These are phyloP conservation scores for Pleurotus tuoliensis DNA, from an alignment of 768 basidiomycete species.

Conservation along the genomic window DNA sequence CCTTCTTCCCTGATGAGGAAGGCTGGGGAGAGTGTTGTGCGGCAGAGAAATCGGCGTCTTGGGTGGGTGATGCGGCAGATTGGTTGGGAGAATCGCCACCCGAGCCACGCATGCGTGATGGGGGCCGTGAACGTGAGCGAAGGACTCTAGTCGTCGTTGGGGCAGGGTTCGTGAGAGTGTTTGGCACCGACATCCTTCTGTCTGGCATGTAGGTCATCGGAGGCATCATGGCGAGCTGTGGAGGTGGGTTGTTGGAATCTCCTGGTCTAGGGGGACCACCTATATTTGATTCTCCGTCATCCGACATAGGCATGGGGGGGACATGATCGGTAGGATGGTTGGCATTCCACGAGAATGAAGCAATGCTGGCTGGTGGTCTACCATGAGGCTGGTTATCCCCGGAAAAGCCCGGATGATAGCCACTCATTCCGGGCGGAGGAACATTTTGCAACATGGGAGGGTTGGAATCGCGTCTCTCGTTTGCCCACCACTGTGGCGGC, in stretches of 20 bases:
- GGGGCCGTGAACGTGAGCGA: slow-evolving; percentile 68
- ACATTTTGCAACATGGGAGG: slow-evolving; percentile 27
- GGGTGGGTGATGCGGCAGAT: slow-evolving; percentile 29
- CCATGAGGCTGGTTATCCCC: slow-evolving; percentile 60
- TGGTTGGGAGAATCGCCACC: slow-evolving; percentile 33
- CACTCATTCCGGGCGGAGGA: slow-evolving; percentile 49
- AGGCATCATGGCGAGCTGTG: slow-evolving; percentile 43
- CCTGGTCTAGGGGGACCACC: slow-evolving; percentile 39
- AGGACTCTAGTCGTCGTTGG: slow-evolving; percentile 46
- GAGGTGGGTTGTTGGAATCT: slow-evolving; percentile 41
- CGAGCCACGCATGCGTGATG: slow-evolving; percentile 51
- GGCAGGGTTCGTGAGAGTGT: slow-evolving; percentile 40
- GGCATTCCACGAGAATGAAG: slow-evolving; percentile 72
- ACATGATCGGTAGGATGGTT: slow-evolving; percentile 29
- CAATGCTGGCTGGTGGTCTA: slow-evolving; percentile 56
- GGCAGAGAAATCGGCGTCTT: slow-evolving; percentile 41
- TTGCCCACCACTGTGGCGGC: slow-evolving; percentile 49
- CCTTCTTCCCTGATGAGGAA: slow-evolving; percentile 34
- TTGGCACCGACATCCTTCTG: slow-evolving; percentile 76
- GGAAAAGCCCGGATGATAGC: slow-evolving; percentile 55
- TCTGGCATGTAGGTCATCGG: slow-evolving; percentile 57
- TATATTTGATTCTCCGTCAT: slow-evolving; percentile 42
- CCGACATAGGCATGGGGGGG: slow-evolving; percentile 35
- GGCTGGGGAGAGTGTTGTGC: slow-evolving; percentile 33
- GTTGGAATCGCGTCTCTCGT: slow-evolving; percentile 63